Evolutionary conservation across 2,329 filamentous ascomycete genomes (phyloP).

Genomic region (Aureobasidium sp.): DNA sequence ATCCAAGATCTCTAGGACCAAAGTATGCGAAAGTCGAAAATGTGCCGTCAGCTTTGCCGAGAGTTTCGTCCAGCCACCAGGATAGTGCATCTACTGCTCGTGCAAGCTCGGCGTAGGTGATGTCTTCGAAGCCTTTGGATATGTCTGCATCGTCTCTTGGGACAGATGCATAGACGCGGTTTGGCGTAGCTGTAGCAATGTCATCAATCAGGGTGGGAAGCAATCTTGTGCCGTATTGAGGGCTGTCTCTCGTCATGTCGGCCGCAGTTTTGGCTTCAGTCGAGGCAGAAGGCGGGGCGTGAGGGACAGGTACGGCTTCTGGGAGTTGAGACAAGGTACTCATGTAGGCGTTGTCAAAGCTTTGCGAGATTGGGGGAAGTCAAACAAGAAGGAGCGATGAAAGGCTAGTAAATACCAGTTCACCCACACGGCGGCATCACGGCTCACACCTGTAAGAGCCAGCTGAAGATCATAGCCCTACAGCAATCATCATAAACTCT

Average conservation of each 20-base stretch:
- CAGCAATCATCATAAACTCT: not conserved
- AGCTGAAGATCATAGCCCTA: not conserved
- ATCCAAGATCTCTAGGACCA: slow-evolving; percentile 9
- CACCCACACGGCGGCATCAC: not conserved
- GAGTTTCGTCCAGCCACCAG: slow-evolving; percentile 4
- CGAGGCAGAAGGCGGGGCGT: not conserved
- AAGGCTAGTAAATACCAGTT: not conserved
- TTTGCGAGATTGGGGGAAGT: not conserved
- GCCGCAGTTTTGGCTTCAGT: not conserved
- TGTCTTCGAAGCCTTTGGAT: not conserved
- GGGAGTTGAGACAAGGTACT: not conserved
- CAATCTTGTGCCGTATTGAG: not conserved
- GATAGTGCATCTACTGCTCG: slow-evolving; percentile 5
- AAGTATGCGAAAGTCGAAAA: slow-evolving; percentile 10
- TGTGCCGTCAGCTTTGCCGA: not conserved
- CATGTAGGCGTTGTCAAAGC: not conserved
- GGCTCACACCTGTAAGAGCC: not conserved
- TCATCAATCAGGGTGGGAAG: slow-evolving; percentile 5
- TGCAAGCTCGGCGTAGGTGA: not conserved
- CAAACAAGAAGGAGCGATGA: not conserved
- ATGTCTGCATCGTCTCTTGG: slow-evolving; percentile 5
- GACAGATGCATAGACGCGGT: slow-evolving; percentile 5
- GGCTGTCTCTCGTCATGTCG: not conserved
- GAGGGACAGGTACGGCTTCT: not conserved
- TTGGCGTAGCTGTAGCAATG: not conserved